These are phyloP conservation scores for Lophiotrema nucula DNA, from an alignment of 495 filamentous ascomycete genomes.

Conservation along the genomic window DNA sequence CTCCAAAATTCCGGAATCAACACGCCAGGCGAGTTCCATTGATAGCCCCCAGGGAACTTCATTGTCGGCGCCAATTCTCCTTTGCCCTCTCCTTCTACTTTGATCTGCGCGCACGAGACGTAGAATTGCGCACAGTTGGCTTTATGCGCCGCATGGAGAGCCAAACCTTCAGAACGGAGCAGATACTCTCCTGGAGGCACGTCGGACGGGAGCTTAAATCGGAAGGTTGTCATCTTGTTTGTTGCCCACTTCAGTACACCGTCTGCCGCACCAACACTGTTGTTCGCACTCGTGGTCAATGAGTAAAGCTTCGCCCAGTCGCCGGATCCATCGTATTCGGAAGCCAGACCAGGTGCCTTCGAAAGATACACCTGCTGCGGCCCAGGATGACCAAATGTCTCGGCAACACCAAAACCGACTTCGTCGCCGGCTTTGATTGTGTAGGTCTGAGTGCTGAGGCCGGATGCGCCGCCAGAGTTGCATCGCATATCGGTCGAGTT, in stretches of 20 bases:
- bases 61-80: slow-evolving; percentile 12
- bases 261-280: slow-evolving; percentile 9
- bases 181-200: slow-evolving; percentile 21
- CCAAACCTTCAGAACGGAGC: slow-evolving; percentile 14
- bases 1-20: slow-evolving; percentile 11
- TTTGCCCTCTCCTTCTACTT: slow-evolving; percentile 2
- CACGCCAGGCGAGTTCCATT: slow-evolving; percentile 7
- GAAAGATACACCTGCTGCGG: slow-evolving; percentile 32
- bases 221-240: slow-evolving; percentile 7
- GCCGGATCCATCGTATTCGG: slow-evolving; percentile 37
- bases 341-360: slow-evolving; percentile 33
- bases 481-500: slow-evolving; percentile 25
- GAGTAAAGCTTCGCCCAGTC: slow-evolving; percentile 42
- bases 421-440: slow-evolving; percentile 11
- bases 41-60: slow-evolving; percentile 16
- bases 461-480: slow-evolving; percentile 14
- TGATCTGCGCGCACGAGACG: slow-evolving; percentile 19
- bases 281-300: slow-evolving; percentile 14
- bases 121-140: slow-evolving; percentile 23
- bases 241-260: slow-evolving; percentile 16
- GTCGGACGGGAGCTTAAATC: slow-evolving; percentile 5
- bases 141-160: slow-evolving; percentile 16
- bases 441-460: background rate
- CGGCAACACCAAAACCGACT: slow-evolving; percentile 12
- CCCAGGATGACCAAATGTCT: slow-evolving; percentile 23